A percentile compares a stretch with the other conserved stretches of the same genome.
Conservation (phyloP, 108 stramenopile species). For the Schizochytrium sp. region DNA sequence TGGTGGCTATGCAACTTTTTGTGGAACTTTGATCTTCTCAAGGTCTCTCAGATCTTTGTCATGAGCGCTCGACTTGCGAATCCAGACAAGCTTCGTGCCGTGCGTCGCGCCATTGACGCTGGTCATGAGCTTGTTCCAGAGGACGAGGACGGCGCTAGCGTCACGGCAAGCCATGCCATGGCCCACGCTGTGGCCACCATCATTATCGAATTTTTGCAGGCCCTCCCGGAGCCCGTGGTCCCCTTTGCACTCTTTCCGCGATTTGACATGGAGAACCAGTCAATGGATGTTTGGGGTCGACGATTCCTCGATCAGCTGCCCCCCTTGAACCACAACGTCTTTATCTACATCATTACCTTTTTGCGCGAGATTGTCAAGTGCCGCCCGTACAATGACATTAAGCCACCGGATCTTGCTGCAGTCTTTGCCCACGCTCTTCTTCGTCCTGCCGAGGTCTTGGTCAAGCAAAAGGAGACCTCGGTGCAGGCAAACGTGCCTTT, state of each 20-base stretch:
- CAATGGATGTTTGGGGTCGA: constrained; percentile 63
- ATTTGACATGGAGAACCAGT: constrained; percentile 69
- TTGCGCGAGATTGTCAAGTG: constrained; percentile 76
- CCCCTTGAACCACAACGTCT: constrained; percentile 82
- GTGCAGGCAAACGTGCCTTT: neutral
- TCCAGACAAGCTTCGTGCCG: constrained; percentile 63
- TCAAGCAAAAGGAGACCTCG: neutral
- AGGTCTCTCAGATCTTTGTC: constrained; percentile 52
- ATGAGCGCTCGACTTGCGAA: constrained; percentile 42
- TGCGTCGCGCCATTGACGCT: constrained; percentile 72
- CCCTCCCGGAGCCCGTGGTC: constrained; percentile 71
- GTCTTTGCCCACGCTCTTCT: neutral
- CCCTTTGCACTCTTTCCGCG: constrained; percentile 64
- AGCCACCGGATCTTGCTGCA: constrained; percentile 64
- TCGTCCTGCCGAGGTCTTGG: neutral
- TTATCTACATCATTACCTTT: constrained; percentile 91
- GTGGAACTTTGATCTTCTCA: neutral
- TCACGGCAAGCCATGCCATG: neutral
- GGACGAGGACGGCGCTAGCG: constrained; percentile 26
- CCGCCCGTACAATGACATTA: constrained; percentile 54
- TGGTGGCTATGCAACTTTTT: constrained; percentile 85
- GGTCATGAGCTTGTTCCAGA: constrained; percentile 56
- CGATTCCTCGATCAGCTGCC: constrained; percentile 72
- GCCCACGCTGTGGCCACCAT: constrained; percentile 61
- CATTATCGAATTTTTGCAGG: constrained; percentile 63